Evolutionary conservation across 495 filamentous ascomycete species (phyloP).

Genomic region (Hapsidospora chrysogenum): DNA sequence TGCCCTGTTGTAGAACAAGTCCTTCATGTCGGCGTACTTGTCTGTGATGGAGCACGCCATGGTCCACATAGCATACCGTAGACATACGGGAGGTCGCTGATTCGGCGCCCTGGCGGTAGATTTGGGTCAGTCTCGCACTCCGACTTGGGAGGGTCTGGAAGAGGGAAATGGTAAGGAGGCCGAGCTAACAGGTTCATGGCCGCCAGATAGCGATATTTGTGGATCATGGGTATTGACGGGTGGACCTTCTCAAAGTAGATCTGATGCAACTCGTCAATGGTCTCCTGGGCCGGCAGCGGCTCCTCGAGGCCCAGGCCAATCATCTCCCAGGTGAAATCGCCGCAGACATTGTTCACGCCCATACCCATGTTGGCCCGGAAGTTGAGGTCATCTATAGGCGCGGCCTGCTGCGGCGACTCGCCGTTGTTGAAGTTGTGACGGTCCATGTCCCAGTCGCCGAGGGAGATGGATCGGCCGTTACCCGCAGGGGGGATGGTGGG

Average conservation of each 20-base stretch:
- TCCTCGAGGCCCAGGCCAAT: conserved; percentile 87
- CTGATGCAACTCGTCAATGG: conserved; percentile 78
- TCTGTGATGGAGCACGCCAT: conserved; percentile 69
- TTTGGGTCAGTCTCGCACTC: conserved; percentile 7
- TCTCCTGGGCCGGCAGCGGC: conserved; percentile 71
- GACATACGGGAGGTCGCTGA: conserved; percentile 70
- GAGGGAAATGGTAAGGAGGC: neutral
- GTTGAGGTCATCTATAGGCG: conserved; percentile 28
- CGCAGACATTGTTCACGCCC: conserved; percentile 24
- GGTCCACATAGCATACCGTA: conserved; percentile 92
- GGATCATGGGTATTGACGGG: conserved; percentile 70
- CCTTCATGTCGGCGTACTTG: conserved; percentile 58
- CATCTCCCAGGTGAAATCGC: conserved; percentile 69
- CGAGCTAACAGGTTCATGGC: conserved; percentile 54
- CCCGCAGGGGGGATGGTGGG: too few species aligned
- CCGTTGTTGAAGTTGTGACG: conserved; percentile 30
- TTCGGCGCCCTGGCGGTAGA: conserved; percentile 39
- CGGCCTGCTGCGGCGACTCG: conserved; percentile 31
- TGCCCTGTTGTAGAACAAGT: conserved; percentile 73
- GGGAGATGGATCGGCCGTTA: too few species aligned
- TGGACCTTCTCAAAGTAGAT: conserved; percentile 88
- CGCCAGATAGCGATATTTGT: conserved; percentile 70
- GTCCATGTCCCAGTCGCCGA: too few species aligned
- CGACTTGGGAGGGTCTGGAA: neutral
- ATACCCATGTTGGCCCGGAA: conserved; percentile 27